Evolutionary conservation across 306 rosid genomes (phyloP).

Genomic region (Pachyrhizus erosus): DNA sequence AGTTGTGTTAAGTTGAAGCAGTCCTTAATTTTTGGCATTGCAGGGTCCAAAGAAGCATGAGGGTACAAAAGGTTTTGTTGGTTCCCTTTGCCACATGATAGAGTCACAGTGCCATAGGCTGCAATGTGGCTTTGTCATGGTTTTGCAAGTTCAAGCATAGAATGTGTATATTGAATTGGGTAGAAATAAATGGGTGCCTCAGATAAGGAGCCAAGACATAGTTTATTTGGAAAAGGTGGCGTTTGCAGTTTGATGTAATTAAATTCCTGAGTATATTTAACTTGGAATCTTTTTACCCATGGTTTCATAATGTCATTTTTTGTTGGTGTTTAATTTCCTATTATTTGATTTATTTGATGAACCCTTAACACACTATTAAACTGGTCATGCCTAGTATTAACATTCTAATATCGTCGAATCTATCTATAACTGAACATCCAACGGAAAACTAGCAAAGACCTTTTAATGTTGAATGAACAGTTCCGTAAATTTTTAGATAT

Average conservation of each 20-base stretch:
- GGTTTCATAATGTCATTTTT: no score
- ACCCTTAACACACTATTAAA: no score
- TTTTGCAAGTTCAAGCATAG: conserved; percentile 22
- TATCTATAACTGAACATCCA: no score
- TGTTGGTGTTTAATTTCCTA: no score
- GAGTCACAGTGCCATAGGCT: conserved; percentile 14
- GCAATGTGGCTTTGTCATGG: background rate
- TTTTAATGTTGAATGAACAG: no score
- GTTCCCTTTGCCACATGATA: conserved; percentile 39
- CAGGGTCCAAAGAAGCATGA: background rate
- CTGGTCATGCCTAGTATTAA: no score
- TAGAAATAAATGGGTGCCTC: conserved; percentile 35
- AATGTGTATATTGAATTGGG: conserved; percentile 56
- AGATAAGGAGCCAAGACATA: background rate
- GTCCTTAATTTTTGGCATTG: background rate
- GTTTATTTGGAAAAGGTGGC: conserved; percentile 30
- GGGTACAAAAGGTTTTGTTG: conserved; percentile 12
- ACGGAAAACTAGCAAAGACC: no score
- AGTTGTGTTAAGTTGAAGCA: background rate
- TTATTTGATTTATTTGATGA: no score
- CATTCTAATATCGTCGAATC: no score
- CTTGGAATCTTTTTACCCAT: background rate
- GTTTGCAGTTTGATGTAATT: background rate
- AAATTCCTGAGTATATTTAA: background rate
- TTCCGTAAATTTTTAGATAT: no score